Base-by-base conservation (phyloP, 164 flowering plant genomes). In the Nelumbo lutea region DNA sequence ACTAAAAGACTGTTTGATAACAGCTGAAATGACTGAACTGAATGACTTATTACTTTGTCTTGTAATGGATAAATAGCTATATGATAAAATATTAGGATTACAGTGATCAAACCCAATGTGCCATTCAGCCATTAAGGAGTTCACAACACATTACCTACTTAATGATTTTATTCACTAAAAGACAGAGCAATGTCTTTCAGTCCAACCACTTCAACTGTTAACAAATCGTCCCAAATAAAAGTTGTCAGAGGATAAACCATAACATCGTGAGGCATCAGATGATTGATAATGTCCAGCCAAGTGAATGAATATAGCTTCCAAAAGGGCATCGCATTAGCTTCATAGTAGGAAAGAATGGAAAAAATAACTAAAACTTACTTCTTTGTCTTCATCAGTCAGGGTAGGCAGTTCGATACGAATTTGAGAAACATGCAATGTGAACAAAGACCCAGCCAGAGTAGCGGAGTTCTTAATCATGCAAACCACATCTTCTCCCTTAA, bases 361-460 rank as follows among this genome's bases (percentile, higher is more conserved):
- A 56, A 47, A 61, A 51, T 55, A 61, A 47, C 43, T 44, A 48
- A 40, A 8, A 71, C 72, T 76, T 69, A 89, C 97, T 80, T 91
- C 83, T 83, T 88, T 91, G 70, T 91, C 97, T 69, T 84, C 81
- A 27, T 87, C 96, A 59, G 96, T 70, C 42, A 91, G 84, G 42
- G 97, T 91, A 41, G 96, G 97, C 76, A 89, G 69, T 44, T 85
- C 88, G 75, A 91, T 90, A 75, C 42, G 97, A 68, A 89, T 75
- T 85, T 91, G 93, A 68, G 91, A 84, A 62, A 72, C 83, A 72
- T 91, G 97, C 75, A 91, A 67, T 14, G 96, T 91, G 79, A 87
- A 91, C 77, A 88, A 69, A 62, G 96, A 78, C 27, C 96, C 96
- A 59, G 88, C 74, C 77, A 91, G 74, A 41, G 96, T 90, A 51